phyloP scores from a whole-genome alignment of 1,284 basidiomycete genomes.

The Ganoderma sp. region DNA sequence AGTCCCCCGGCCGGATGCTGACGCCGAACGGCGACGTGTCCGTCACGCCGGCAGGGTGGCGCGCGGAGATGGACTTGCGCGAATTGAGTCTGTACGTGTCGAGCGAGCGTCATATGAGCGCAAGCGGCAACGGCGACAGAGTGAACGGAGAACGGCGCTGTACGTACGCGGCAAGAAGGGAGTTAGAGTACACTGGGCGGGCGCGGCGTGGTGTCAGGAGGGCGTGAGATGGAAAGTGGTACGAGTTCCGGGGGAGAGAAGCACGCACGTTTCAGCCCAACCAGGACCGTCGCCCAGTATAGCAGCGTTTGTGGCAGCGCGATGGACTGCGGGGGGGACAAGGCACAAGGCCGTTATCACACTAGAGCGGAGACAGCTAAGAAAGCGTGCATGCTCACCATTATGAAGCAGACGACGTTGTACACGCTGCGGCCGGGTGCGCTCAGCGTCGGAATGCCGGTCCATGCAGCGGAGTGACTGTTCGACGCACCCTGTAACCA shows the following conservation, averaged over 20 bases:
- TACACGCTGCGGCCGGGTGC: slow-evolving; percentile 1
- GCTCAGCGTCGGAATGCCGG: neutral
- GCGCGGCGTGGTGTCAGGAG: neutral
- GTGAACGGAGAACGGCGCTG: neutral
- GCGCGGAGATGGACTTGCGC: slow-evolving; percentile 13
- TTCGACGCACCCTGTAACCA: slow-evolving; percentile 7
- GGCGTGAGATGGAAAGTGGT: neutral
- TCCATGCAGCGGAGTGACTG: too few species aligned
- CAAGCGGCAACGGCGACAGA: too few species aligned
- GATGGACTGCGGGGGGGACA: neutral
- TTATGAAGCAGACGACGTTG: slow-evolving; percentile 15
- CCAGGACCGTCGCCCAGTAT: slow-evolving; percentile 10
- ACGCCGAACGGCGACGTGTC: slow-evolving; percentile 14
- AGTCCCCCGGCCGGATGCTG: neutral
- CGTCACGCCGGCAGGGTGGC: slow-evolving; percentile 4
- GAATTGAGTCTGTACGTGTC: slow-evolving; percentile 3
- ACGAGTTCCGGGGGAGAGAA: too few species aligned
- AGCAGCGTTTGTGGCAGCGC: slow-evolving; percentile 6
- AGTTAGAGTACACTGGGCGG: slow-evolving; percentile 16
- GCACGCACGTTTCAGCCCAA: slow-evolving; percentile 12
- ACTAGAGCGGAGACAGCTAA: neutral
- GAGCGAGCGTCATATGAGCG: too few species aligned
- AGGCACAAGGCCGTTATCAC: neutral
- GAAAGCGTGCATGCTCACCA: slow-evolving; percentile 1
- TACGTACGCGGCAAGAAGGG: slow-evolving; percentile 14